Conservation (phyloP, 2,329 filamentous ascomycete species). For the Trichoderma polysporum region DNA sequence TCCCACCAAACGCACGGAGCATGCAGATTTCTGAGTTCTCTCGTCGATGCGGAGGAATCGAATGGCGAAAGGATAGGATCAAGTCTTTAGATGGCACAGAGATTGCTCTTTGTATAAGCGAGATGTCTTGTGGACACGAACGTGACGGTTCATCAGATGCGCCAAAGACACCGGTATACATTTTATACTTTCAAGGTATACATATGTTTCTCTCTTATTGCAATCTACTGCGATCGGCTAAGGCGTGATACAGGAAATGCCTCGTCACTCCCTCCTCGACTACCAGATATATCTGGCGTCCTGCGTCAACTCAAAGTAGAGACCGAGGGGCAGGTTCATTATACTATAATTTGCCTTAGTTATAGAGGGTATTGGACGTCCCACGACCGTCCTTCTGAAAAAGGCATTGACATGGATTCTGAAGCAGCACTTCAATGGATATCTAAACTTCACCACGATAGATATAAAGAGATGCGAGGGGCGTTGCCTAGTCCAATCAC, state of each 20-base stretch:
- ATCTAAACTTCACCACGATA: slow-evolving; percentile 39
- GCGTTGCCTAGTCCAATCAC: slow-evolving; percentile 39
- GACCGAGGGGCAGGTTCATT: slow-evolving; percentile 34
- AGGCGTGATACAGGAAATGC: slow-evolving; percentile 50
- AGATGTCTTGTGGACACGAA: slow-evolving; percentile 29
- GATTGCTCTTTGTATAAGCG: slow-evolving; percentile 59
- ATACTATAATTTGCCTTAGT: slow-evolving; percentile 56
- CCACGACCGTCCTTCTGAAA: slow-evolving; percentile 66
- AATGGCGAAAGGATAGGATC: slow-evolving; percentile 65
- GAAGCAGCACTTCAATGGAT: slow-evolving; percentile 65
- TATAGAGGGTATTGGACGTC: slow-evolving; percentile 80
- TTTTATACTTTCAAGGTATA: slow-evolving; percentile 58
- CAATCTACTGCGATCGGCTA: background rate
- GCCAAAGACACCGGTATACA: slow-evolving; percentile 44
- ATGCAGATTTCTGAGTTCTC: slow-evolving; percentile 67
- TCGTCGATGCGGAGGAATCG: slow-evolving; percentile 57
- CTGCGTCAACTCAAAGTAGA: slow-evolving; percentile 46
- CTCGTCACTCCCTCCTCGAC: slow-evolving; percentile 55
- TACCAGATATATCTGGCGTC: slow-evolving; percentile 56
- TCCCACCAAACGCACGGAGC: slow-evolving; percentile 68
- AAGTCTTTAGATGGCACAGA: slow-evolving; percentile 63
- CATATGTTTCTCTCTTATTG: background rate
- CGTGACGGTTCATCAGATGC: slow-evolving; percentile 4
- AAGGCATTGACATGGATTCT: slow-evolving; percentile 68
- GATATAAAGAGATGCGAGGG: slow-evolving; percentile 20